A percentile compares a stretch with the other conserved stretches of the same genome.
Evolutionary conservation across 306 rosid species (phyloP).

Genomic region (Castanospermum australe): DNA sequence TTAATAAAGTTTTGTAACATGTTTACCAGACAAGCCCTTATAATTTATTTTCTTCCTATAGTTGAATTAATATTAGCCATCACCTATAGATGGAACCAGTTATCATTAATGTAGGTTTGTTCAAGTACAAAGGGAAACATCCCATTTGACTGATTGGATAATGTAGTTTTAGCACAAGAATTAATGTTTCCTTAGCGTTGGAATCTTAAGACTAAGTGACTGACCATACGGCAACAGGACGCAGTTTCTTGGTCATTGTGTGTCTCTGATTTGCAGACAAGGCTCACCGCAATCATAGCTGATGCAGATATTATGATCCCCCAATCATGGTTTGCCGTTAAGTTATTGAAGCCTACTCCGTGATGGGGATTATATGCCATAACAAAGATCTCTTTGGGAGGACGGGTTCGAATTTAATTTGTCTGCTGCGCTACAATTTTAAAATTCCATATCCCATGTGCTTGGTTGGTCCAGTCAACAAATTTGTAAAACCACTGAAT

Average conservation of each 20-base stretch:
- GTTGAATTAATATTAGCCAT: constrained; percentile 17
- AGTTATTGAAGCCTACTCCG: constrained; percentile 10
- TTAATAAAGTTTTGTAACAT: constrained; percentile 22
- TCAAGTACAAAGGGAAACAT: constrained; percentile 37
- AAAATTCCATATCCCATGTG: constrained; percentile 64
- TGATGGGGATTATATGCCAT: constrained; percentile 25
- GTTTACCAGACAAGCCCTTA: constrained; percentile 27
- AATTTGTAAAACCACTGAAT: background rate
- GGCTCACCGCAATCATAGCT: constrained; percentile 50
- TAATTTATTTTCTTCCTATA: background rate
- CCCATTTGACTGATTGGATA: constrained; percentile 36
- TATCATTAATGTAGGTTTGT: constrained; percentile 31
- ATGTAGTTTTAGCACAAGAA: constrained; percentile 44
- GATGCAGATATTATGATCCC: constrained; percentile 63
- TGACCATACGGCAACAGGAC: constrained; percentile 27
- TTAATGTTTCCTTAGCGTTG: constrained; percentile 50
- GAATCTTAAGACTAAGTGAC: constrained; percentile 36
- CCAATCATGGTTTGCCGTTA: constrained; percentile 44
- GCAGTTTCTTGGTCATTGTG: constrained; percentile 49
- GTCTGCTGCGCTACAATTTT: constrained; percentile 38
- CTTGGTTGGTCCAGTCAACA: constrained; percentile 44
- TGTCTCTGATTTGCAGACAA: constrained; percentile 61
- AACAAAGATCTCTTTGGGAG: constrained; percentile 14
- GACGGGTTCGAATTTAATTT: constrained; percentile 30
- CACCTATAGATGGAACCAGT: constrained; percentile 30